Evolutionary conservation across 805 yeast genomes (phyloP), one percentile per base, ranked within the genome.

Genomic region (Lipomyces sp.): DNA sequence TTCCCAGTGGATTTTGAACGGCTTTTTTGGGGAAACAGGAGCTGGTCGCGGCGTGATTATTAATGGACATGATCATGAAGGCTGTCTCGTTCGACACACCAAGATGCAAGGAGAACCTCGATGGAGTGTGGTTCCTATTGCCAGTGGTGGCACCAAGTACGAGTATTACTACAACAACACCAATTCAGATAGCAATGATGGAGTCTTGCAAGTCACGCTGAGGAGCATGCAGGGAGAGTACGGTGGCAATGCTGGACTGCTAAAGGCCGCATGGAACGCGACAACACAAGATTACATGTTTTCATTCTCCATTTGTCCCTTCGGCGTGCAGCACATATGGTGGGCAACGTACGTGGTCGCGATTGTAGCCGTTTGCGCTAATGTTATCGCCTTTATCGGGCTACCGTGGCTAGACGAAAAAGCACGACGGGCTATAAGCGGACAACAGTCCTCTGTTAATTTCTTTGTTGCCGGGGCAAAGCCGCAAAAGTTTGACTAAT

Each of bases 41-140:
- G 63, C 64, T 7, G 59, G 66, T 69, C 86, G 89, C 24, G 98
- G 98, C 29, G 81, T 94, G 8, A 86, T 95, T 2, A 78, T 94
- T 53, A 90, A 97, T 0, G 99, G 99, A 0, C 99, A 95, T 78
- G 99, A 95, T 75, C 99, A 95, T 75, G 93, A 88, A 71, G 99
- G 99, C 1, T 95, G 99, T 75, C 88, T 86, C 71, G 84, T 67
- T 18, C 42, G 35, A 30, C 70, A 67, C 35, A 32, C 29, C 7
- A 39, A n/a, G 15, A 30, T 10, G 24, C 3, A 29, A 3, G 53
- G 39, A 24, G 63, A 51, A 24, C 37, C 33, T n/a, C 57, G 55
- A 18, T 64, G 70, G 67, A 32, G 29, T 11, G 62, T 54, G 6
- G 53, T 32, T 4, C 55, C 64, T 32, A 55, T 63, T 5, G 37